A percentile compares a stretch with the other conserved stretches of the same genome.
Evolutionary conservation across 208 protist genomes (phyloP).

Genomic region (Wallacemonas rigidus): DNA sequence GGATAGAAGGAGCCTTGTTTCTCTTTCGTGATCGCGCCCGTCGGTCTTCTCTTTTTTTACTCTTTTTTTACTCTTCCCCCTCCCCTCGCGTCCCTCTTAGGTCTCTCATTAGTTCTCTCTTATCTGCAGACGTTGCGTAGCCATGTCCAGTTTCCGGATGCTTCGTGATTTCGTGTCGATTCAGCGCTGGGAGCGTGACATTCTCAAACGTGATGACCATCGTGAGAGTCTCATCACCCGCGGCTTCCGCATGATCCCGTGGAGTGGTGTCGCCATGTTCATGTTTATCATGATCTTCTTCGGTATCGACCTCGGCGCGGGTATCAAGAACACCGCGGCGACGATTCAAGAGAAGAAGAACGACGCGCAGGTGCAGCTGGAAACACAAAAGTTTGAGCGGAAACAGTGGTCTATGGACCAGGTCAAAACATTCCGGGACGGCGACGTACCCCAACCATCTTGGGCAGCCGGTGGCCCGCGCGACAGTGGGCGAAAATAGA

Average conservation of each 20-base stretch:
- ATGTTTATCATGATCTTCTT: conserved; percentile 88
- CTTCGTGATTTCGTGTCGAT: conserved; percentile 66
- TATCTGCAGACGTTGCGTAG: background rate
- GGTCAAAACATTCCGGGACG: conserved; percentile 68
- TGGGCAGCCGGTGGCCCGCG: conserved; percentile 67
- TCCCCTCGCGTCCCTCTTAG: too few species aligned
- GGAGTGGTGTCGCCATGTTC: conserved; percentile 80
- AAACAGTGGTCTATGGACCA: conserved; percentile 84
- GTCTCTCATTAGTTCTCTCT: background rate
- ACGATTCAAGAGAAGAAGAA: conserved; percentile 82
- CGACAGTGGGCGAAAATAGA: conserved; percentile 18
- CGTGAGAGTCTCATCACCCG: conserved; percentile 48
- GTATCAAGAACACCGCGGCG: conserved; percentile 73
- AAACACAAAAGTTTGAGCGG: conserved; percentile 68
- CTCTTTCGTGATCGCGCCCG: too few species aligned
- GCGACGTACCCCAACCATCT: conserved; percentile 74
- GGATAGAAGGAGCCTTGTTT: too few species aligned
- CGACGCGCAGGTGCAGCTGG: conserved; percentile 55
- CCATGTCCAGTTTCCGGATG: conserved; percentile 53
- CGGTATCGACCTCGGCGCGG: conserved; percentile 75
- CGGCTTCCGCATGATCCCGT: conserved; percentile 65
- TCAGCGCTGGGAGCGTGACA: conserved; percentile 75
- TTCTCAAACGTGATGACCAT: conserved; percentile 52
- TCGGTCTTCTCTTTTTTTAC: too few species aligned
- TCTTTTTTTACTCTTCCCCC: too few species aligned